Evolutionary conservation across 768 basidiomycete species (phyloP), one percentile per base, ranked within the genome.

Genomic region (Naematelia aurantialba): DNA sequence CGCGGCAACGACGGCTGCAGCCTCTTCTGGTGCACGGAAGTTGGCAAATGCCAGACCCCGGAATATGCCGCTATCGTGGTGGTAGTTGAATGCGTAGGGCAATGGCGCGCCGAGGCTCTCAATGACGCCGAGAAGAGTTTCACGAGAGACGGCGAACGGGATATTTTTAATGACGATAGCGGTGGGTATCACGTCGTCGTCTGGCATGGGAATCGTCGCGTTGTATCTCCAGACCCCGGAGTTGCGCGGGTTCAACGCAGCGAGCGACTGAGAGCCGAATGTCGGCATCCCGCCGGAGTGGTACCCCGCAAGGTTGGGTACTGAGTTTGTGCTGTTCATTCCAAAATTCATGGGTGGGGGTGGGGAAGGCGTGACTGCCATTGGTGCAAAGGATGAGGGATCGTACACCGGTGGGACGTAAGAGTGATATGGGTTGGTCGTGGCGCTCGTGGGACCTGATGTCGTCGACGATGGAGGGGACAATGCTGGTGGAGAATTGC

Each of bases 111-210:
- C 83, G 65, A 99, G 80, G 55, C 92, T 93, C 58, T 94, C 93
- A 76, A 99, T 98, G 77, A 97, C 91, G 80, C 89, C 87, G 73
- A 98, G 85, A 68, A 99, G 84, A 45, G 90, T 90, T 80, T 98
- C 94, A 74, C 90, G 87, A 80, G 92, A 90, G 67, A 97, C 91
- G 72, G 92, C 92, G 83, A 99, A 99, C 67, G 94, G 94, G 81
- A 99, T 99, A 82, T 97, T 97, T 85, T 99, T 99, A 79, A 99
- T 97, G 75, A 99, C 96, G 73, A 99, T 97, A 55, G 96, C 96
- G 10, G 93, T 98, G 56, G 94, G 94, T 79, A 98, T 98, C 77
- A 96, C 83, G 77, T 96, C 92, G 79, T 96, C 91, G 45, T 74
- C 72, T 0, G 51, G 54, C 24, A 45, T 55, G 34, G 54, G 54